Percentiles rank a stretch among this genome's conserved stretches.
Conservation (phyloP, 2,329 filamentous ascomycete species). For the Cladophialophora immunda region DNA sequence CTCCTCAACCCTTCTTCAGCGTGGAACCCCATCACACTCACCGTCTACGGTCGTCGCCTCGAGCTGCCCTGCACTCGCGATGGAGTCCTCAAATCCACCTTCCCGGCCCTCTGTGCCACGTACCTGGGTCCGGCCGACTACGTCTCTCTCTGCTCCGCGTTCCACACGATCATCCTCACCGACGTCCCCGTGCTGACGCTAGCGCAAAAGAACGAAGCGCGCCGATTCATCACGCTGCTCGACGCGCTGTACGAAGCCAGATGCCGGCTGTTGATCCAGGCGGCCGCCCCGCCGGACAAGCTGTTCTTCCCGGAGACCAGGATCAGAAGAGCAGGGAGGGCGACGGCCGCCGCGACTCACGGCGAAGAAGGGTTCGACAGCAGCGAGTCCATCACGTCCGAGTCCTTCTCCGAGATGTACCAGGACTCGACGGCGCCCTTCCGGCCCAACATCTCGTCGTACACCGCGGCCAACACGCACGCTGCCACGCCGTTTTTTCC, state of each 20-base stretch:
- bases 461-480: slow-evolving; percentile 52
- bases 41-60: slow-evolving; percentile 54
- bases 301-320: slow-evolving; percentile 76
- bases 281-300: slow-evolving; percentile 72
- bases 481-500: slow-evolving; percentile 24
- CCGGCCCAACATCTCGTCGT: slow-evolving; percentile 77
- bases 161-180: slow-evolving; percentile 79
- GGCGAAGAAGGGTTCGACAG: neutral
- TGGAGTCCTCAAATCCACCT: slow-evolving; percentile 66
- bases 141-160: slow-evolving; percentile 80
- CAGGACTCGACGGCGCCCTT: slow-evolving; percentile 81
- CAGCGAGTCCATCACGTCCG: slow-evolving; percentile 67
- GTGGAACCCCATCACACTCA: slow-evolving; percentile 36
- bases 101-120: slow-evolving; percentile 70
- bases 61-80: slow-evolving; percentile 63
- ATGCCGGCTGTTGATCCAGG: slow-evolving; percentile 76
- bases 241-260: slow-evolving; percentile 84
- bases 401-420: slow-evolving; percentile 76
- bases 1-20: slow-evolving; percentile 32
- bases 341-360: neutral
- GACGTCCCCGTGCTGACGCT: slow-evolving; percentile 72
- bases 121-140: slow-evolving; percentile 82
- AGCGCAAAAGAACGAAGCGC: slow-evolving; percentile 79
- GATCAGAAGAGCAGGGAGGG: slow-evolving; percentile 11
- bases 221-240: slow-evolving; percentile 80